Conservation (phyloP, 192 early-diverging fungal genomes). For the Podila horticola region DNA sequence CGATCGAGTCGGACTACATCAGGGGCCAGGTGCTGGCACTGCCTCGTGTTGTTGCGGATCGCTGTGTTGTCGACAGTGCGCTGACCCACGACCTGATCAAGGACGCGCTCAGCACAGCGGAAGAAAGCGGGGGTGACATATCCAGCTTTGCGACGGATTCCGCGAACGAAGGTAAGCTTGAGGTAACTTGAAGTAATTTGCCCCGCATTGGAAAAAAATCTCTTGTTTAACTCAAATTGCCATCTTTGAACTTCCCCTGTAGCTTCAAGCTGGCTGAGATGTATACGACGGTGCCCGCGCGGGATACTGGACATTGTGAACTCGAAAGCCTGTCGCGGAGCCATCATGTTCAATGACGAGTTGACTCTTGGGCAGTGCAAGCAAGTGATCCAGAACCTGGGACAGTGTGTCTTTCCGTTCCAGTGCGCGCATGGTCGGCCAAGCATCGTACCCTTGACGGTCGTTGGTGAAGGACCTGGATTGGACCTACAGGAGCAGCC, state of each 20-base stretch:
- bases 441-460: conserved; percentile 27
- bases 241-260: not conserved
- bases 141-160: not conserved
- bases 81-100: conserved; percentile 58
- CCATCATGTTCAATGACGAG: conserved; percentile 82
- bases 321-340: conserved; percentile 79
- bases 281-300: conserved; percentile 61
- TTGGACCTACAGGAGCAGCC: not conserved
- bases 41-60: conserved; percentile 67
- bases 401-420: conserved; percentile 69
- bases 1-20: conserved; percentile 16
- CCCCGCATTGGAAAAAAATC: not conserved
- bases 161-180: not conserved
- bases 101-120: conserved; percentile 29
- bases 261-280: conserved; percentile 15
- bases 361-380: conserved; percentile 61
- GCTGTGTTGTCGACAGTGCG: conserved; percentile 64
- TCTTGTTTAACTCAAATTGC: not conserved
- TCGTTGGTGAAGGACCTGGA: not conserved
- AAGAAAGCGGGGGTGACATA: conserved; percentile 9
- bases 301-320: conserved; percentile 76
- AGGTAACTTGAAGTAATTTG: not conserved
- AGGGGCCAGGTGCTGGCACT: conserved; percentile 52
- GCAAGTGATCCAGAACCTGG: conserved; percentile 60
- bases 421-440: conserved; percentile 70